Conservation (phyloP, 2,329 filamentous ascomycete genomes). For the Coleophoma crateriformis region DNA sequence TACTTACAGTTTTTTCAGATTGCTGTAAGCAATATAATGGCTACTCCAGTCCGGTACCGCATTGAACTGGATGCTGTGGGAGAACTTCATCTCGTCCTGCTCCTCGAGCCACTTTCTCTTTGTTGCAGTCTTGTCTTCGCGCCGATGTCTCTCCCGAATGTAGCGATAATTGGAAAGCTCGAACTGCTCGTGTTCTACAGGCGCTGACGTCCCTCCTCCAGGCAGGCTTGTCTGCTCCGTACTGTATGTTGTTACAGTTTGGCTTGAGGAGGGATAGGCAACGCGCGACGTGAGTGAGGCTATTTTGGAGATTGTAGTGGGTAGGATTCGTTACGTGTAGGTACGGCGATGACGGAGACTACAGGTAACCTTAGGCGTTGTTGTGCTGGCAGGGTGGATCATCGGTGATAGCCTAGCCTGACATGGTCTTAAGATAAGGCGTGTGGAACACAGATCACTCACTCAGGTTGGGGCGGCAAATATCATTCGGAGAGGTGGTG, state of each 20-base stretch:
- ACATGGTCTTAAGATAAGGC: too few species aligned
- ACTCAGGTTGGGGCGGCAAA: too few species aligned
- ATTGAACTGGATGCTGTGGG: constrained; percentile 98
- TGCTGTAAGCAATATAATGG: constrained; percentile 97
- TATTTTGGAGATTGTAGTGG: constrained; percentile 1
- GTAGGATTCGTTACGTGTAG: neutral
- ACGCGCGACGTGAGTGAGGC: neutral
- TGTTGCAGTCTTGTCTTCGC: constrained; percentile 41
- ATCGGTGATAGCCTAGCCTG: too few species aligned
- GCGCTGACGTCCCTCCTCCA: constrained; percentile 14
- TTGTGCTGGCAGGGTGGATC: too few species aligned
- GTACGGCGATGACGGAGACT: too few species aligned
- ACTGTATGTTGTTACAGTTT: neutral
- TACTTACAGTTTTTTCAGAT: constrained; percentile 92
- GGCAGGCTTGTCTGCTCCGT: constrained; percentile 14
- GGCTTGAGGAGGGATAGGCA: constrained; percentile 3
- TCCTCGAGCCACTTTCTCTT: constrained; percentile 68
- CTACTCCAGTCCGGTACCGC: constrained; percentile 99
- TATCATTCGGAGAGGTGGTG: too few species aligned
- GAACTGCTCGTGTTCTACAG: constrained; percentile 18
- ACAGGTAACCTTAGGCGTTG: too few species aligned
- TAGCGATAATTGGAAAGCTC: constrained; percentile 22
- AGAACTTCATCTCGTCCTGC: constrained; percentile 97
- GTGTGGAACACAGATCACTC: too few species aligned
- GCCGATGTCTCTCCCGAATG: constrained; percentile 7